Conservation (phyloP, 345 rosid genomes). For the Populus simonii region DNA sequence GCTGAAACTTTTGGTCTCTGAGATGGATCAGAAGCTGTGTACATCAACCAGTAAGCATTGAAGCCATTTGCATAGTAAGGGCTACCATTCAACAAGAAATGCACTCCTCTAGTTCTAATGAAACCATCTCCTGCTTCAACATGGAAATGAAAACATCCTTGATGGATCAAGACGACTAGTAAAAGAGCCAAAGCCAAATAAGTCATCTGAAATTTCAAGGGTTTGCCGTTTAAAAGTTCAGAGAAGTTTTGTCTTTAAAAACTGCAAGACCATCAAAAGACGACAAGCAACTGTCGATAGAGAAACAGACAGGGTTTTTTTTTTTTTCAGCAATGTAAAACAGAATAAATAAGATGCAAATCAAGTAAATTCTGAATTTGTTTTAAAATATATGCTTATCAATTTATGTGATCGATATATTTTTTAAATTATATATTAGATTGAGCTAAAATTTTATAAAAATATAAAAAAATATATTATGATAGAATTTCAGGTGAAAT, state of each 20-base stretch:
- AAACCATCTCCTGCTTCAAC: constrained; percentile 25
- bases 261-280: neutral
- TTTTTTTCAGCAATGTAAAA: neutral
- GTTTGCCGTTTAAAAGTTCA: constrained; percentile 7
- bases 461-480: too few species aligned
- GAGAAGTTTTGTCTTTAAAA: constrained; percentile 15
- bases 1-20: constrained; percentile 30
- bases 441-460: too few species aligned
- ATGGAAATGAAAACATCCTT: constrained; percentile 1
- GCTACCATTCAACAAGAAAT: constrained; percentile 27
- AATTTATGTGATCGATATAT: too few species aligned
- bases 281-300: neutral
- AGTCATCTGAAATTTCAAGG: constrained; percentile 37
- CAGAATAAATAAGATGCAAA: too few species aligned
- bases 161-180: constrained; percentile 6
- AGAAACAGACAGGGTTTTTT: neutral
- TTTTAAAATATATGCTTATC: too few species aligned
- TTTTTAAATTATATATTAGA: too few species aligned
- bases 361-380: too few species aligned
- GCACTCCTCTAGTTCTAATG: constrained; percentile 26
- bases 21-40: constrained; percentile 27
- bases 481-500: too few species aligned
- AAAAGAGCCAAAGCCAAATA: constrained; percentile 23
- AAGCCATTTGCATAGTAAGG: constrained; percentile 33
- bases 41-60: constrained; percentile 38